Base-by-base conservation (phyloP, 257 asterid genomes). In the Solanum etuberosum region DNA sequence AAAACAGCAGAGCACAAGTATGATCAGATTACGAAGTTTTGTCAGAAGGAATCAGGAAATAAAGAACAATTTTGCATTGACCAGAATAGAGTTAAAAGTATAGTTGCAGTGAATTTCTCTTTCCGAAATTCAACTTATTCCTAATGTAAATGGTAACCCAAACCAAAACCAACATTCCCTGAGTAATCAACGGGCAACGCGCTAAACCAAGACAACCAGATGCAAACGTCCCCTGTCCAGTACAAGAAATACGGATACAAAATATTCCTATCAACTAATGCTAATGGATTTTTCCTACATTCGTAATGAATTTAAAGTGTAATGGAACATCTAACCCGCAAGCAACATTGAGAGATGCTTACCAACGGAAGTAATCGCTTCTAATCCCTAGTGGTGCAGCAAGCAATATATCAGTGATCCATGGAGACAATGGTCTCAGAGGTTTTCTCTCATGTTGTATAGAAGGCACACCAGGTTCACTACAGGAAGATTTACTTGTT, bases 321-420 rank as follows among this genome's bases (percentile, higher is more conserved):
- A 78, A 78, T 27, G 84, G 59, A 77, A 42, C 61, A 42, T 77
- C 37, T 27, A 27, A 43, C 63, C 38, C 16, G 0, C 54, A 67
- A 80, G 67, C 54, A 31, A 40, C 37, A 65, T 9, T 34, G 13
- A 81, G 6, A 46, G 20, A 81, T 87, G 90, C 98, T 92, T 86
- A 97, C 99, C 99, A 97, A 85, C 99, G 94, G 89, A 97, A 97
- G 94, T 97, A 97, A 91, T 97, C 99, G 89, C 98, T 97, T 94
- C 99, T 93, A 85, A 97, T 93, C 46, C 96, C 98, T 86, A 96
- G 94, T 87, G 99, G 99, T 57, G 99, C 99, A 46, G 98, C 98
- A 76, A 97, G 98, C 91, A 97, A 88, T 90, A 97, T 95, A 94
- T 97, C 99, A 84, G 98, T 93, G 86, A 96, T 96, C 99, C 99